Conservation (phyloP, 2,329 filamentous ascomycete species). For the Lizonia empirigonia region DNA sequence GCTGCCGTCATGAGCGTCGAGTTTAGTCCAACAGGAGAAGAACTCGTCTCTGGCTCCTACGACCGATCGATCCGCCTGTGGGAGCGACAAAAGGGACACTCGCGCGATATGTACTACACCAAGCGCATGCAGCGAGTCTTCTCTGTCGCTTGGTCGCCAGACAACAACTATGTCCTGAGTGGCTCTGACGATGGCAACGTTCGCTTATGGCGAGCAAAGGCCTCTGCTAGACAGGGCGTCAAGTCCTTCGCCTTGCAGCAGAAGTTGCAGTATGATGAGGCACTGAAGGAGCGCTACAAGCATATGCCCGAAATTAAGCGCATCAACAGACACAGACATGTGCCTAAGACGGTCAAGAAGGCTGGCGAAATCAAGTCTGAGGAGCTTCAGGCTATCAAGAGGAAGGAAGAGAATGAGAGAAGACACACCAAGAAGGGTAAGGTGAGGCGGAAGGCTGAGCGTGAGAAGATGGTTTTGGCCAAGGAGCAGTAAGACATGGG, state of each 20-base stretch:
- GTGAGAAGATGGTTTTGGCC: slow-evolving; percentile 90
- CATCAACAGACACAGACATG: slow-evolving; percentile 87
- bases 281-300: slow-evolving; percentile 79
- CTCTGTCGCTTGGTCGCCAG: slow-evolving; percentile 81
- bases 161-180: slow-evolving; percentile 86
- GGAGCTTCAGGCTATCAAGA: slow-evolving; percentile 85
- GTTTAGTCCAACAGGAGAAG: slow-evolving; percentile 91
- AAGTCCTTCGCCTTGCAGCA: slow-evolving; percentile 85
- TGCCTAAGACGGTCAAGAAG: slow-evolving; percentile 95
- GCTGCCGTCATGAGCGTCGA: slow-evolving; percentile 95
- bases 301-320: slow-evolving; percentile 97
- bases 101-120: slow-evolving; percentile 93
- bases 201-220: slow-evolving; percentile 86
- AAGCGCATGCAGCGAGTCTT: slow-evolving; percentile 98
- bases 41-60: slow-evolving; percentile 88
- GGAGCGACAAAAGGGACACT: slow-evolving; percentile 79
- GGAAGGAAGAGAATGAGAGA: slow-evolving; percentile 90
- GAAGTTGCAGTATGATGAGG: slow-evolving; percentile 89
- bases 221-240: slow-evolving; percentile 80
- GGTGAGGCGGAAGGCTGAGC: slow-evolving; percentile 73
- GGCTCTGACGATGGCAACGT: slow-evolving; percentile 94
- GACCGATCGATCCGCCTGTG: slow-evolving; percentile 88
- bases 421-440: slow-evolving; percentile 87
- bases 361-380: slow-evolving; percentile 91
- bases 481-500: slow-evolving; percentile 59